Conservation (phyloP, 176 grass and related monocot species). For the Rhynchospora breviuscula region DNA sequence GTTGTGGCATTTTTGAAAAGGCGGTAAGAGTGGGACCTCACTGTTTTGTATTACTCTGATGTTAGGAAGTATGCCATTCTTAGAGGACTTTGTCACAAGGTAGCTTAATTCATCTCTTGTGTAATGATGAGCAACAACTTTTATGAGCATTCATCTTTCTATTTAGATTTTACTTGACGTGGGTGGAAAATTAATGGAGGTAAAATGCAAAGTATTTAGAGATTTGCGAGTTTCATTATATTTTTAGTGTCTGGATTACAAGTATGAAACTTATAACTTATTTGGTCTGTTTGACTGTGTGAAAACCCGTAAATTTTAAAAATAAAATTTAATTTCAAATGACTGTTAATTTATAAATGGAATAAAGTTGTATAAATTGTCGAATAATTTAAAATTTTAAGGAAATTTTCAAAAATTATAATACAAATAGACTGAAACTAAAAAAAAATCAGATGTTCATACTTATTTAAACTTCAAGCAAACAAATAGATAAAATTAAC, state of each 20-base stretch:
- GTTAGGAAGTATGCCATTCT: slow-evolving; percentile 89
- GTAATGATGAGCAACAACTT: slow-evolving; percentile 8
- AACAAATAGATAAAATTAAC: too few species aligned
- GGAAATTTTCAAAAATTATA: too few species aligned
- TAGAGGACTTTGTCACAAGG: slow-evolving; percentile 94
- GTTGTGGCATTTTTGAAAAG: slow-evolving; percentile 73
- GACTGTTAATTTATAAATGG: too few species aligned
- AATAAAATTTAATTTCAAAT: too few species aligned
- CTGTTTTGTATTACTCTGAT: slow-evolving; percentile 58
- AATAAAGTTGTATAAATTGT: too few species aligned
- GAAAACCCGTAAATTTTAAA: too few species aligned
- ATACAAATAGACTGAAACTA: too few species aligned
- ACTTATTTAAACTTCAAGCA: too few species aligned
- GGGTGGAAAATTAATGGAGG: neutral
- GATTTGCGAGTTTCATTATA: neutral
- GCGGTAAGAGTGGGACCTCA: slow-evolving; percentile 83
- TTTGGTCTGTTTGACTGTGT: neutral
- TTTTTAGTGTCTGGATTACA: neutral
- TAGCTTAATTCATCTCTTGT: slow-evolving; percentile 38
- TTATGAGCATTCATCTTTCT: slow-evolving; percentile 15
- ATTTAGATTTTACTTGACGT: neutral
- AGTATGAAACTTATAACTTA: neutral
- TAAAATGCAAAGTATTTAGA: neutral
- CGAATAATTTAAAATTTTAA: too few species aligned
- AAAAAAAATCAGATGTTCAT: too few species aligned